phyloP scores from a whole-genome alignment of 2,329 filamentous ascomycete genomes.

The Laburnicola sp. region DNA sequence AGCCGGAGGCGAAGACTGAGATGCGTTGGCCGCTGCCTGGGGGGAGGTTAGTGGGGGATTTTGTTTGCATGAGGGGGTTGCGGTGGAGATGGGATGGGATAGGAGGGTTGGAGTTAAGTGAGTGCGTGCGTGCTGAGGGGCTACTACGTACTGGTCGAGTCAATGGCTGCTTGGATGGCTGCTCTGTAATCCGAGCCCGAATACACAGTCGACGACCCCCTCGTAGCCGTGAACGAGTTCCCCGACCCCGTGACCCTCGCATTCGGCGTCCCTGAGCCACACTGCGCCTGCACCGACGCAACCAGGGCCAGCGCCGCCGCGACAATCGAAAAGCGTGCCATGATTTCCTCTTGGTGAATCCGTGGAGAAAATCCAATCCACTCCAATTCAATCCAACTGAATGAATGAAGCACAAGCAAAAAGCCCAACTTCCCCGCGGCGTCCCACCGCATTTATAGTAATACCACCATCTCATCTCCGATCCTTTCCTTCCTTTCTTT shows the following conservation, averaged over 20 bases:
- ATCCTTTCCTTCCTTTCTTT: too few species aligned
- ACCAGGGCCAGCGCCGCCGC: slow-evolving; percentile 50
- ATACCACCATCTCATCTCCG: too few species aligned
- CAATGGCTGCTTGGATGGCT: slow-evolving; percentile 59
- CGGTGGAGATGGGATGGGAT: not conserved
- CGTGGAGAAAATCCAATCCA: too few species aligned
- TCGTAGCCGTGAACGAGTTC: slow-evolving; percentile 52
- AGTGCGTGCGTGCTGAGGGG: not conserved
- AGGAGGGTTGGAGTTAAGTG: not conserved
- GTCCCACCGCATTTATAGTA: too few species aligned
- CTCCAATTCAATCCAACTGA: too few species aligned
- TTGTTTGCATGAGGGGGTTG: not conserved
- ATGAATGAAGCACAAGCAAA: too few species aligned
- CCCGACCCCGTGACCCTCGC: slow-evolving; percentile 54
- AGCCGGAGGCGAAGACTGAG: slow-evolving; percentile 58
- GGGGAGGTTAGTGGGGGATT: not conserved
- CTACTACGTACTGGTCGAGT: slow-evolving; percentile 46
- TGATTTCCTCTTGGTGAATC: slow-evolving; percentile 18
- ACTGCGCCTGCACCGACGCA: slow-evolving; percentile 48
- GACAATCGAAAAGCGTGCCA: slow-evolving; percentile 45
- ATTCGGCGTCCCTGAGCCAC: slow-evolving; percentile 53
- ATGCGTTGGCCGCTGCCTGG: slow-evolving; percentile 55
- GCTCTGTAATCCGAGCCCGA: slow-evolving; percentile 57
- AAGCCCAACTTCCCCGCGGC: too few species aligned
- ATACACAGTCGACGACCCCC: slow-evolving; percentile 54